Conservation (phyloP, 306 rosid genomes). For the Mucuna pruriens region DNA sequence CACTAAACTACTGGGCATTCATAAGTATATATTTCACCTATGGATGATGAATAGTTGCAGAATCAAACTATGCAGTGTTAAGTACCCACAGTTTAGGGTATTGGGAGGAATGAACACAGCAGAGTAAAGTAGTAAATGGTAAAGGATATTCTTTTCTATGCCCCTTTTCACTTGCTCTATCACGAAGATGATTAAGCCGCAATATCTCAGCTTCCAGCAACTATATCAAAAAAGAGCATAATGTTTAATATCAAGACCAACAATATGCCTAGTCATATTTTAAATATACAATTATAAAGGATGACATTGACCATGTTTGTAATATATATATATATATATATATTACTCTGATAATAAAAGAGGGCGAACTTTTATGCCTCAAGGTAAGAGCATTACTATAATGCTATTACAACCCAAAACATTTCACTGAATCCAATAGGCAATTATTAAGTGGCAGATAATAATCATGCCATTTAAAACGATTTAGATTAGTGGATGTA, state of each 20-base stretch:
- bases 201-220: conserved; percentile 70
- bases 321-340: background rate
- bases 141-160: conserved; percentile 94
- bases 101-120: background rate
- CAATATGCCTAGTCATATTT: conserved; percentile 32
- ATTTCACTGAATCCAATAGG: conserved; percentile 12
- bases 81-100: conserved; percentile 13
- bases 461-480: conserved; percentile 13
- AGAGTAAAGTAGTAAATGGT: conserved; percentile 33
- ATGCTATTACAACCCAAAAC: conserved; percentile 15
- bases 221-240: conserved; percentile 54
- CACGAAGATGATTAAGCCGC: conserved; percentile 74
- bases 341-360: conserved; percentile 9
- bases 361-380: background rate
- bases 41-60: conserved; percentile 26
- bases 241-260: conserved; percentile 20
- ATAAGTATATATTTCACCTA: conserved; percentile 19
- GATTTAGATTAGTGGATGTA: conserved; percentile 3
- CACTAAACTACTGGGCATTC: background rate
- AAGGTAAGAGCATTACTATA: conserved; percentile 24
- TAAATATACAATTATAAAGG: conserved; percentile 3
- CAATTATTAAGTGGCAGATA: conserved; percentile 11
- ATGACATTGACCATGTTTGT: conserved; percentile 4
- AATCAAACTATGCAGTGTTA: conserved; percentile 12
- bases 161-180: conserved; percentile 91